Evolutionary conservation across 164 flowering plant genomes (phyloP), one percentile per base, ranked within the genome.

Genomic region (Brasenia schreberi): DNA sequence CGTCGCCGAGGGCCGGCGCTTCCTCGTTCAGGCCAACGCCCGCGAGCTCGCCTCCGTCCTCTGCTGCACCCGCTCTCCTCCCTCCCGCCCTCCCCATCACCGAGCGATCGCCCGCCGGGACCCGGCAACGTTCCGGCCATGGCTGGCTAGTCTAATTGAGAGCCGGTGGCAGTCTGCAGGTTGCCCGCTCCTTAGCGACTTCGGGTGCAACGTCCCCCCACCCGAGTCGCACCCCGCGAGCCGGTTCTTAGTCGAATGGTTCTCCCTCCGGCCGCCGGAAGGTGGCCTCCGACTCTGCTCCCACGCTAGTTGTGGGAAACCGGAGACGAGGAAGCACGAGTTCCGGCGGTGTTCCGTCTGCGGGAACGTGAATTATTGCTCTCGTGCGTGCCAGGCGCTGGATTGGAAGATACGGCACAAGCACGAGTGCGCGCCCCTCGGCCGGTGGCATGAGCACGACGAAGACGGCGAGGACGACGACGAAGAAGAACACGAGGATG

Each of bases 361-460:
- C 58, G 97, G 97, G 0, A 71, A 77, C 0, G 98, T 89, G 59
- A 93, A 87, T 61, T 93, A 93, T 72, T 93, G 98, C 68, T 93
- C 98, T 0, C 85, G 98, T 27, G 97, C 96, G 27, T 93, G 98
- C 68, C 98, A 93, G 69, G 98, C 97, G 19, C 82, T 90, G 3
- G 97, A 93, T 66, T 93, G 98, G 98, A 93, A 87, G 79, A 49
- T 85, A 33, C 74, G 91, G 9, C 98, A 93, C 60, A 93, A 87
- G 72, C 71, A 69, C 42, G 90, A 85, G 68, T 93, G 98, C 67
- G 73, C 77, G 0, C 94, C 96, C 0, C 72, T 72, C 68, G 85
- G 71, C 5, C 85, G 71, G n/a, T 85, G 66, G 1, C 80, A 71
- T 18, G 76, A 43, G 1, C 77, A 76, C 45, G 85, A 39, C 5